These are phyloP conservation scores for Ceratopteris richardii DNA, from an alignment of 75 land plant genomes.

Conservation along the genomic window DNA sequence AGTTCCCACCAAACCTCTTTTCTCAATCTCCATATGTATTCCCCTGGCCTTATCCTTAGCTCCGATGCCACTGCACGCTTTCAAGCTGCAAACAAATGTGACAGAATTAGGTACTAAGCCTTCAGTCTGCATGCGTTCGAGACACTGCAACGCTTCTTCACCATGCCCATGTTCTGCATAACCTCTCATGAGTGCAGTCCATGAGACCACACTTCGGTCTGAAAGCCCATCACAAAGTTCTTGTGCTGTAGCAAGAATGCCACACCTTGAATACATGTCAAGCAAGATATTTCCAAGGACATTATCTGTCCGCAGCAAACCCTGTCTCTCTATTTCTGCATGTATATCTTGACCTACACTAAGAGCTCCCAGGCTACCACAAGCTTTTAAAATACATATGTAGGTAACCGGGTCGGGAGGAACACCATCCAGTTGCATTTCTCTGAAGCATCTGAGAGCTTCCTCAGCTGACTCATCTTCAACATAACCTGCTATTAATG, in stretches of 20 bases:
- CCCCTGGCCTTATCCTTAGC: slow-evolving; percentile 24
- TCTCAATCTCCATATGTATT: slow-evolving; percentile 46
- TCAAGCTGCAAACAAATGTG: slow-evolving; percentile 1
- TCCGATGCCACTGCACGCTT: slow-evolving; percentile 17
- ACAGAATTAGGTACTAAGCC: slow-evolving; percentile 8
- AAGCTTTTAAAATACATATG: slow-evolving; percentile 42
- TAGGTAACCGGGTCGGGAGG: slow-evolving; percentile 55
- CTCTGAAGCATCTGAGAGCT: slow-evolving; percentile 37
- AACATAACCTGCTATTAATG: slow-evolving; percentile 50
- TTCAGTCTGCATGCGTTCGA: slow-evolving; percentile 11
- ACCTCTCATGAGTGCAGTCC: not conserved
- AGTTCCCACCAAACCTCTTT: slow-evolving; percentile 44
- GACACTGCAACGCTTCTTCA: not conserved
- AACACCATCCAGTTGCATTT: slow-evolving; percentile 43
- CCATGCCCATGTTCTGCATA: slow-evolving; percentile 1
- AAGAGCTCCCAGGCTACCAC: slow-evolving; percentile 42
- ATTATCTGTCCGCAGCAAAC: slow-evolving; percentile 37
- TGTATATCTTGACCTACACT: slow-evolving; percentile 41
- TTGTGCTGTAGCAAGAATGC: slow-evolving; percentile 33
- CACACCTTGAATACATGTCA: slow-evolving; percentile 57
- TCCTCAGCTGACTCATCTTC: slow-evolving; percentile 29
- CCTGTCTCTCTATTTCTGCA: slow-evolving; percentile 40
- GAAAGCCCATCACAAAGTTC: slow-evolving; percentile 22
- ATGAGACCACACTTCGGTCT: not conserved
- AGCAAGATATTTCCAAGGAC: slow-evolving; percentile 52